These are phyloP conservation scores for Pseudisothecium myosuroides DNA, from an alignment of 225 moss, liverwort and hornwort species.

Conservation along the genomic window DNA sequence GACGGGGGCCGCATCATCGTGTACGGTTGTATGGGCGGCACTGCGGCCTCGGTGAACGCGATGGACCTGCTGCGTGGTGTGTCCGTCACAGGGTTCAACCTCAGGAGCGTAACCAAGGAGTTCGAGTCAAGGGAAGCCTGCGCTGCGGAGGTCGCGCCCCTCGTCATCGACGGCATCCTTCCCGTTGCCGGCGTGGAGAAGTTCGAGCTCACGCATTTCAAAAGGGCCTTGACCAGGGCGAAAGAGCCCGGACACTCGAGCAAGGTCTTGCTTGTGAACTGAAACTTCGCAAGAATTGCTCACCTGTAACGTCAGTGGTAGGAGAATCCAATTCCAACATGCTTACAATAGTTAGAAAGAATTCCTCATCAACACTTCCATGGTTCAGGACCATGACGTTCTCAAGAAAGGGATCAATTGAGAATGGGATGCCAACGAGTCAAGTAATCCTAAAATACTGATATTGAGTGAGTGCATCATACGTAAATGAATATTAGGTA, in stretches of 20 bases:
- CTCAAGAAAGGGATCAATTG: not conserved
- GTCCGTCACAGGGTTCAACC: not conserved
- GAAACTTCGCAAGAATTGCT: not conserved
- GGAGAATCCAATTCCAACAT: not conserved
- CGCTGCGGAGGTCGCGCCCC: not conserved
- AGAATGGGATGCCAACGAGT: not conserved
- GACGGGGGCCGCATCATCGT: not conserved
- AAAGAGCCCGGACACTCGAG: not conserved
- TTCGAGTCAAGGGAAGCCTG: not conserved
- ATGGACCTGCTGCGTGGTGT: not conserved
- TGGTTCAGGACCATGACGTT: not conserved
- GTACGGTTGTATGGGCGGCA: not conserved
- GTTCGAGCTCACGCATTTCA: not conserved
- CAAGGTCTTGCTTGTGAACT: not conserved
- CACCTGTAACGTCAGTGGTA: not conserved
- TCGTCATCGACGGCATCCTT: not conserved
- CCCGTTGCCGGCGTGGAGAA: not conserved
- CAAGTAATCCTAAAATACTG: not conserved
- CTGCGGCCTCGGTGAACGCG: not conserved
- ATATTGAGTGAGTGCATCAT: not conserved
- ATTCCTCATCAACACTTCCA: too few relatives aligned
- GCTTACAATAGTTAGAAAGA: not conserved
- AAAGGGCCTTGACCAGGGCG: not conserved
- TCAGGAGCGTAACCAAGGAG: rapidly evolving
- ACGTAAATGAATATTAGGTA: not conserved